phyloP scores from a whole-genome alignment of 495 filamentous ascomycete species.

The Penicillium herquei region DNA sequence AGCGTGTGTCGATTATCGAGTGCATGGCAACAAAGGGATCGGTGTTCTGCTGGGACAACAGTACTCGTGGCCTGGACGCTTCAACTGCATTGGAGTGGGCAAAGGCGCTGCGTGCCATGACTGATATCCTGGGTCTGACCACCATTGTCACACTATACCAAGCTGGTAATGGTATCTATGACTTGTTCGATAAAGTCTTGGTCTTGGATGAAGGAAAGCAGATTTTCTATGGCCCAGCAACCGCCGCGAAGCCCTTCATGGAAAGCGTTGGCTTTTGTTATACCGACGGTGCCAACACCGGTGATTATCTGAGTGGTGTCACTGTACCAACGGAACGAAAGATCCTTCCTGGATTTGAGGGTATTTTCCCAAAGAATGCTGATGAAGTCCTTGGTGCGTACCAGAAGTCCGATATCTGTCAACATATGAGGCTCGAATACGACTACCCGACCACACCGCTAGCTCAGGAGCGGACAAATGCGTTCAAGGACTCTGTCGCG shows the following conservation, averaged over 20 bases:
- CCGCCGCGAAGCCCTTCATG: conserved; percentile 62
- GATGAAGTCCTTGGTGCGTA: conserved; percentile 38
- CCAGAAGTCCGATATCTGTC: conserved; percentile 34
- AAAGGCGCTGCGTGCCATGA: conserved; percentile 46
- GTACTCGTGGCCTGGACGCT: conserved; percentile 60
- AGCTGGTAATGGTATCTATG: conserved; percentile 61
- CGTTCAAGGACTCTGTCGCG: conserved; percentile 46
- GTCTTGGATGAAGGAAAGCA: conserved; percentile 63
- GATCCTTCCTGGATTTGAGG: conserved; percentile 51
- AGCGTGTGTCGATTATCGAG: conserved; percentile 67
- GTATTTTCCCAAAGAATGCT: conserved; percentile 43
- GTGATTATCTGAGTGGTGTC: conserved; percentile 67
- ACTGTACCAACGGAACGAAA: conserved; percentile 67
- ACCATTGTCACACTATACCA: conserved; percentile 57
- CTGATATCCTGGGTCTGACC: conserved; percentile 43
- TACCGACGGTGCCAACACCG: conserved; percentile 48
- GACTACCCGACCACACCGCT: conserved; percentile 39
- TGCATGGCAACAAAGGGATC: conserved; percentile 58
- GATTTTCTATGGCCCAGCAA: conserved; percentile 59
- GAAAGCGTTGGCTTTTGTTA: conserved; percentile 62
- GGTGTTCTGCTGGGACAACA: conserved; percentile 61
- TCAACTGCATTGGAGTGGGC: conserved; percentile 55
- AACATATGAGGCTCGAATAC: conserved; percentile 40
- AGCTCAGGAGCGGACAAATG: conserved; percentile 40
- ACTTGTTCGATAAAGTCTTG: conserved; percentile 65